phyloP scores from a whole-genome alignment of 164 flowering plant species.

The Vitis labrusca region DNA sequence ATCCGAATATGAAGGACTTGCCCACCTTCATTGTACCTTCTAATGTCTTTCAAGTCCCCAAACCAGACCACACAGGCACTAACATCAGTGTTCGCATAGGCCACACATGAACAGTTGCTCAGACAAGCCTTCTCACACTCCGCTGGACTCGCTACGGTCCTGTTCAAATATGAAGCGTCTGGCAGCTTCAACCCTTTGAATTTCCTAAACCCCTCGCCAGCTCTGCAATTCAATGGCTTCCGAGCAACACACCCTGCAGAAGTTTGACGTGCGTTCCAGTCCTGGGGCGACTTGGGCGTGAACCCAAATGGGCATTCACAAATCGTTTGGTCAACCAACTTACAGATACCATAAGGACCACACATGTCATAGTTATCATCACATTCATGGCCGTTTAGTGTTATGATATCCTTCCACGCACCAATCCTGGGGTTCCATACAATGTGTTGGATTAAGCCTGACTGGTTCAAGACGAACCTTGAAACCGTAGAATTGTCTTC shows the following conservation, averaged over 20 bases:
- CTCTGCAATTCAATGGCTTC: constrained; percentile 16
- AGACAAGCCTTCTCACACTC: constrained; percentile 23
- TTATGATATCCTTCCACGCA: neutral
- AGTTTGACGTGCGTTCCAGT: constrained; percentile 17
- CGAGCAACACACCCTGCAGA: constrained; percentile 27
- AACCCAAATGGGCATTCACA: constrained; percentile 24
- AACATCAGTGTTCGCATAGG: too few species aligned
- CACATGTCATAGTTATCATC: constrained; percentile 3
- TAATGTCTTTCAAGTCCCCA: constrained; percentile 24
- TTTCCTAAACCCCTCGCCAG: constrained; percentile 22
- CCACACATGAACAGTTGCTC: constrained; percentile 26
- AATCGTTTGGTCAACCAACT: neutral
- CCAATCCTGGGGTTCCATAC: constrained; percentile 7
- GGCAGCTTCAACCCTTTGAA: constrained; percentile 26
- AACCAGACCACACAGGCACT: constrained; percentile 26
- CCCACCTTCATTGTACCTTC: constrained; percentile 3
- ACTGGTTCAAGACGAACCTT: constrained; percentile 6
- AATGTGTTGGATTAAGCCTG: constrained; percentile 8
- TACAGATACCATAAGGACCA: constrained; percentile 17
- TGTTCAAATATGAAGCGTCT: constrained; percentile 6
- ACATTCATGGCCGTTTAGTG: neutral
- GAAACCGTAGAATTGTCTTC: neutral
- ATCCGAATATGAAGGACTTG: constrained; percentile 22
- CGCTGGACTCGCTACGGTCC: neutral
- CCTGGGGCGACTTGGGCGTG: constrained; percentile 4